Base-by-base conservation (phyloP, 768 basidiomycete genomes). In the Leccinum variicolor region DNA sequence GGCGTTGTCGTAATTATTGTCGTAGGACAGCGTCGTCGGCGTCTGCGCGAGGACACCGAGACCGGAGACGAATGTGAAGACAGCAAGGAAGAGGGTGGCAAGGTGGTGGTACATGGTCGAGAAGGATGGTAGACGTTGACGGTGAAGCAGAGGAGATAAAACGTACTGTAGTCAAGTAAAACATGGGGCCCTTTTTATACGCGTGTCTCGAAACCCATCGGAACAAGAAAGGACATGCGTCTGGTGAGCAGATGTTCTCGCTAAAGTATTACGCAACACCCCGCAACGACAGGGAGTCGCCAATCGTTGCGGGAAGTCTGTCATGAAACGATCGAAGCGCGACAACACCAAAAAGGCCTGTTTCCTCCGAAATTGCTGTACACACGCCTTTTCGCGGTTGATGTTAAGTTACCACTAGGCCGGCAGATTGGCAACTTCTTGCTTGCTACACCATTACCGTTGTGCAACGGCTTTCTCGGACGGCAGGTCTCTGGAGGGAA, bases 1-100 rank as follows among this genome's bases (percentile, higher is more conserved):
- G 5, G 29, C 28, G 49, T 72, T 64, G 61, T 75, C 77, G 56
- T 79, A 79, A 8, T 55, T 68, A 23, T 36, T 45, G 66, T 79
- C 78, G 45, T 69, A 79, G 9, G 76, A 63, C 48, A 79, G 72
- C 6, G 72, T 68, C 43, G 56, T 31, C 31, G 52, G 4, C 4
- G 59, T 58, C 59, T 70, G 66, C 10, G 71, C 64, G 52, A 58
- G 51, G 52, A 60, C 64, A 33, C 58, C 50, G 15, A 68, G 63
- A 43, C 52, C 54, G 31, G 65, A 56, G 53, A 46, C 17, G 1
- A 66, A 43, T 14, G 64, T 14, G 33, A 67, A 54, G 55, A 62
- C 17, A 31, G 60, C 4, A 43, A 60, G 41, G 23, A 47, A 25
- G 50, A 69, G 10, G n/a, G 63, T 45, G 5, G 60, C 52, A 41